Percentiles rank a stretch among this genome's conserved stretches.
These are phyloP conservation scores for Carpinus fangiana DNA, from an alignment of 306 rosid species.

Conservation along the genomic window DNA sequence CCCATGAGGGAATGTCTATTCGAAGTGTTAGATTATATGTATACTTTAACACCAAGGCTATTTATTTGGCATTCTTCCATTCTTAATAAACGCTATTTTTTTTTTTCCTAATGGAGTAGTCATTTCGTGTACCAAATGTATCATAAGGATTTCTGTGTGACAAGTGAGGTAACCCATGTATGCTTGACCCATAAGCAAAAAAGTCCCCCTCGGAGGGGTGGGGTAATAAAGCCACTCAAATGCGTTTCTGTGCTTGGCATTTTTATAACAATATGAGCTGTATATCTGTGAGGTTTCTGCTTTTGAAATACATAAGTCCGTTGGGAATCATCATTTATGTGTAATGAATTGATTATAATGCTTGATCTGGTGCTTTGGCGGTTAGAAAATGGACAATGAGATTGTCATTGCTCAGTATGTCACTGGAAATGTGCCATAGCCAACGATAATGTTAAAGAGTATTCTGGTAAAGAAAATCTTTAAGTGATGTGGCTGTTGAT, in stretches of 20 bases:
- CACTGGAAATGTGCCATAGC: too few relatives aligned
- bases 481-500: neutral
- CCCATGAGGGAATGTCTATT: too few relatives aligned
- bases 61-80: too few relatives aligned
- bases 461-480: neutral
- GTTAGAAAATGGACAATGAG: neutral
- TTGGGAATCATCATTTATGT: neutral
- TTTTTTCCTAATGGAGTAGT: too few relatives aligned
- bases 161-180: neutral
- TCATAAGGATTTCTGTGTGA: neutral
- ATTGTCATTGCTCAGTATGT: neutral
- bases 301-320: too few relatives aligned
- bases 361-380: neutral
- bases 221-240: neutral
- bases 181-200: neutral
- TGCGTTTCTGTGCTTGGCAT: neutral
- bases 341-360: neutral
- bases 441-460: neutral
- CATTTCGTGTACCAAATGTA: too few relatives aligned
- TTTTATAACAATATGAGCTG: neutral
- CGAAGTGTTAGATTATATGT: too few relatives aligned
- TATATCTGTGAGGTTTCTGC: neutral
- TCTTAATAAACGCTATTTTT: too few relatives aligned
- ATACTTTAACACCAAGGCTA: too few relatives aligned
- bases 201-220: too few relatives aligned